Evolutionary conservation across 129 eudicot genomes (phyloP).

Genomic region (Flaveria bidentis): DNA sequence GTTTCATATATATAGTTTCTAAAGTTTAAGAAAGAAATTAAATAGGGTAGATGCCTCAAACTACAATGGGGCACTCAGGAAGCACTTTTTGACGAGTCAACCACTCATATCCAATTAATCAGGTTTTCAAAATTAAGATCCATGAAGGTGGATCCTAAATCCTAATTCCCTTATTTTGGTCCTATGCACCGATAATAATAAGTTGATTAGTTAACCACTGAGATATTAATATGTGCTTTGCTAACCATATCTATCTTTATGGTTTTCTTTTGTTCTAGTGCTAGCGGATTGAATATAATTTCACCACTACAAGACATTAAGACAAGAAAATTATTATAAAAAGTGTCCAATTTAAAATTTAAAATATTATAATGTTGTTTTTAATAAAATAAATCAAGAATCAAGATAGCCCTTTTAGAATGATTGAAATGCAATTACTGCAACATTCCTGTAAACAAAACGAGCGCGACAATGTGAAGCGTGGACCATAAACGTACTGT

Average conservation of each 20-base stretch:
- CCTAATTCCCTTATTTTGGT: not conserved
- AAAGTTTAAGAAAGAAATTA: no score
- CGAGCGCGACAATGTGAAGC: no score
- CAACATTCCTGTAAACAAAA: no score
- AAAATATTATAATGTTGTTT: no score
- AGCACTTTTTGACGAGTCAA: slow-evolving; percentile 5
- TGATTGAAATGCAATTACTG: no score
- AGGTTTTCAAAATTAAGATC: not conserved
- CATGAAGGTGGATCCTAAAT: not conserved
- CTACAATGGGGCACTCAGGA: not conserved
- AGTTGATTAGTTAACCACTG: not conserved
- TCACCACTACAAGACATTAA: not conserved
- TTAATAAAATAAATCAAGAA: no score
- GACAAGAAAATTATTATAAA: not conserved
- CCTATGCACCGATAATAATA: not conserved
- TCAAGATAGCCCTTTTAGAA: not conserved
- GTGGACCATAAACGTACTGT: no score
- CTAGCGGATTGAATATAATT: not conserved
- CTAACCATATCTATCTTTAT: not conserved
- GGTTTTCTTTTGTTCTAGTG: slow-evolving; percentile 10
- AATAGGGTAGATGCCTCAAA: not conserved
- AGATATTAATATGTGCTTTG: not conserved
- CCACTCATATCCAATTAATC: not conserved
- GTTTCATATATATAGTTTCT: no score
- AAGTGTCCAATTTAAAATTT: no score